Evolutionary conservation across 2,329 filamentous ascomycete genomes (phyloP).

Genomic region (Plectosphaerella plurivora): DNA sequence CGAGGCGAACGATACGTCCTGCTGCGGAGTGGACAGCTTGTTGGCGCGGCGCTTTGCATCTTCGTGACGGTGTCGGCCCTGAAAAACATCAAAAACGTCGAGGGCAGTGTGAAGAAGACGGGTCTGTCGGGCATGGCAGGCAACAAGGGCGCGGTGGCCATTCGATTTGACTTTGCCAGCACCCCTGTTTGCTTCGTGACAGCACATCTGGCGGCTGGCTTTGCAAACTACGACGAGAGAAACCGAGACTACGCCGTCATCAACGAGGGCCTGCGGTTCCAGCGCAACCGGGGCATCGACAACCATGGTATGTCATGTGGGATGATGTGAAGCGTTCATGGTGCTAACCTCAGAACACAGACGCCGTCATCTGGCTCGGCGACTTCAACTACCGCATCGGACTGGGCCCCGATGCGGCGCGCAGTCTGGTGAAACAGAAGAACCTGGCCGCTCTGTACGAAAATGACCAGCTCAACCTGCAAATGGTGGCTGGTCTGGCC

Average conservation of each 20-base stretch:
- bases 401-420: conserved; percentile 71
- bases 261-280: conserved; percentile 80
- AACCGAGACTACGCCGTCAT: conserved; percentile 93
- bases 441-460: conserved; percentile 80
- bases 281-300: conserved; percentile 84
- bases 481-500: conserved; percentile 88
- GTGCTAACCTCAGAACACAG: conserved; percentile 21
- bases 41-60: conserved; percentile 87
- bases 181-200: conserved; percentile 94
- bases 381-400: conserved; percentile 99
- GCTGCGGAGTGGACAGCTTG: conserved; percentile 85
- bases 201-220: conserved; percentile 91
- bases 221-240: conserved; percentile 93
- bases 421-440: conserved; percentile 64
- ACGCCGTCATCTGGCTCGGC: conserved; percentile 86
- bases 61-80: conserved; percentile 80
- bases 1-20: conserved; percentile 79
- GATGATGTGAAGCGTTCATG: neutral
- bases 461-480: conserved; percentile 92
- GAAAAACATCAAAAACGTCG: conserved; percentile 87
- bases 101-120: conserved; percentile 89
- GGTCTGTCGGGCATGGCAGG: conserved; percentile 96
- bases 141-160: conserved; percentile 96
- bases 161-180: conserved; percentile 90
- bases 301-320: conserved; percentile 62